Evolutionary conservation across 1,284 basidiomycete species (phyloP).

Genomic region (Cutaneotrichosporon spelunceum): DNA sequence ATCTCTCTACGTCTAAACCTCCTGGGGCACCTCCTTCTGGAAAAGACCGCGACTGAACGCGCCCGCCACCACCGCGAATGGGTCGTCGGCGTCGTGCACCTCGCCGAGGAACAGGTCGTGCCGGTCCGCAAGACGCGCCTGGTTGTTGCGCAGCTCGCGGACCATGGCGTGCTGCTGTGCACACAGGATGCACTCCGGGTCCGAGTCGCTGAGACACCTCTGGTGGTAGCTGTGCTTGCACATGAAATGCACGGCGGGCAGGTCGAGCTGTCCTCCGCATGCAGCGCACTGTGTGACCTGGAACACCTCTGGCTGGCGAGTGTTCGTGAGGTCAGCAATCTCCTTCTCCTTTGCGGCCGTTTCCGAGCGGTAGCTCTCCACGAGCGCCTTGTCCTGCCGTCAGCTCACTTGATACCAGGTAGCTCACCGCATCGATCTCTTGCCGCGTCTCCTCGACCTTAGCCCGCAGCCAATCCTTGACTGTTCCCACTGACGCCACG

Average conservation of each 20-base stretch:
- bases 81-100: constrained; percentile 76
- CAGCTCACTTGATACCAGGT: neutral
- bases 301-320: constrained; percentile 76
- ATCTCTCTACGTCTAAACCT: neutral
- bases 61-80: constrained; percentile 74
- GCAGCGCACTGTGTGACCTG: constrained; percentile 87
- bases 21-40: constrained; percentile 20
- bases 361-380: constrained; percentile 79
- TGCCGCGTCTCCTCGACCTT: constrained; percentile 68
- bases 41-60: constrained; percentile 71
- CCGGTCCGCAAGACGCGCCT: constrained; percentile 73
- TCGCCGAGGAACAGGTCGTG: constrained; percentile 86
- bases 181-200: constrained; percentile 84
- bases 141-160: constrained; percentile 78
- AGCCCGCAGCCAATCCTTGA: constrained; percentile 81
- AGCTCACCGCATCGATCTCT: constrained; percentile 73
- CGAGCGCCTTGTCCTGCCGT: constrained; percentile 73
- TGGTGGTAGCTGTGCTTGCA: constrained; percentile 97
- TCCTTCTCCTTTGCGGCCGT: constrained; percentile 76
- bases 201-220: constrained; percentile 76
- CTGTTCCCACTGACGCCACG: constrained; percentile 81
- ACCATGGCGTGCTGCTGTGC: constrained; percentile 82
- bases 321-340: constrained; percentile 73
- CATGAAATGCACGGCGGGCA: constrained; percentile 96
- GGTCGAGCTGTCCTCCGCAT: constrained; percentile 81